phyloP scores from a whole-genome alignment of 148 eudicot genomes.

The Cornus suecica region DNA sequence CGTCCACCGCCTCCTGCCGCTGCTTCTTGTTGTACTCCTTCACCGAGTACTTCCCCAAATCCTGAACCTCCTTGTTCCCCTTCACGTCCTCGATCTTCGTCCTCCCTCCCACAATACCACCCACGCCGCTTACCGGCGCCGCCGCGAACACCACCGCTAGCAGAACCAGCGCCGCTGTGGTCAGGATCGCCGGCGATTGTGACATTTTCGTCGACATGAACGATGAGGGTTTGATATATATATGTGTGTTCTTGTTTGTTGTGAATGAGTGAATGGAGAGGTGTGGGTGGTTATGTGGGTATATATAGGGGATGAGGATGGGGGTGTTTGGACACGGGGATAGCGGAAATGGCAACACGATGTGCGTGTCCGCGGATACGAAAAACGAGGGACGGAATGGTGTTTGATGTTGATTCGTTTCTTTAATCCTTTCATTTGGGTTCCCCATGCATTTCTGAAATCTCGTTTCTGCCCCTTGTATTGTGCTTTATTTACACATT shows the following conservation, averaged over 20 bases:
- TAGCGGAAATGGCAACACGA: constrained; percentile 15
- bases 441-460: too few relatives aligned
- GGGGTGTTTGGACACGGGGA: constrained; percentile 24
- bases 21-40: constrained; percentile 42
- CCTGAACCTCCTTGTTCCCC: constrained; percentile 55
- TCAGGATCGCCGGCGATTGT: neutral
- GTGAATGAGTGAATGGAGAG: neutral
- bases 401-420: too few relatives aligned
- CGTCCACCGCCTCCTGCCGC: neutral
- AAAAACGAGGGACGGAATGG: constrained; percentile 10
- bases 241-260: neutral
- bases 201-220: neutral
- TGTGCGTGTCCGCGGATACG: constrained; percentile 30
- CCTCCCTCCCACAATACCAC: constrained; percentile 41
- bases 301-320: neutral
- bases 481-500: too few relatives aligned
- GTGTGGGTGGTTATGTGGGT: neutral
- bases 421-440: too few relatives aligned
- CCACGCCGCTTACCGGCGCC: constrained; percentile 10
- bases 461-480: too few relatives aligned
- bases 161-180: neutral
- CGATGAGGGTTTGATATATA: neutral
- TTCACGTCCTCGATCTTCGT: constrained; percentile 42
- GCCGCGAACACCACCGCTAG: neutral
- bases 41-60: constrained; percentile 57